Evolutionary conservation across 257 asterid species (phyloP).

Genomic region (Lycium ferocissimum): DNA sequence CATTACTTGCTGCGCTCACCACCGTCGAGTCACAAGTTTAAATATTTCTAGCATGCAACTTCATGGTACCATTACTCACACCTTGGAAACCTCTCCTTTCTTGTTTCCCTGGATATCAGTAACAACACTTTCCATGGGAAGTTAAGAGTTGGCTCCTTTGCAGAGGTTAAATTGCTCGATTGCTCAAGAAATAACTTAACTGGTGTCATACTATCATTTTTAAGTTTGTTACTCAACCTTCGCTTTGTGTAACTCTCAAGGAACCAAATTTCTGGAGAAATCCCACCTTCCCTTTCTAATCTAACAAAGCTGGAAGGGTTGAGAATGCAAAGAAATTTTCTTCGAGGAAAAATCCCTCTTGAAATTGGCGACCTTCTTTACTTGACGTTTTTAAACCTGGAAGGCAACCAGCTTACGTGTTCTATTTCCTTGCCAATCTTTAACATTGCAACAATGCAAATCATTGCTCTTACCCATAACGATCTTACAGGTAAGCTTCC

Average conservation of each 20-base stretch:
- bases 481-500: conserved; percentile 37
- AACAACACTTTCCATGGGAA: background rate
- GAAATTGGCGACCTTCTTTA: conserved; percentile 28
- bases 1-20: background rate
- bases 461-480: background rate
- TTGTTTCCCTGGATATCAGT: background rate
- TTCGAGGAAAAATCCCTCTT: conserved; percentile 27
- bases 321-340: background rate
- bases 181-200: background rate
- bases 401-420: conserved; percentile 30
- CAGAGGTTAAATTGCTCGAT: background rate
- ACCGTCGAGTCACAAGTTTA: background rate
- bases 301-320: background rate
- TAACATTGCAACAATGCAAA: conserved; percentile 30
- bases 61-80: background rate
- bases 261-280: too few species aligned
- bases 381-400: background rate
- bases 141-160: background rate
- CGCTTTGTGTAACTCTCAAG: background rate
- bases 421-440: conserved; percentile 24
- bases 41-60: background rate
- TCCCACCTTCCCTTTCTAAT: background rate
- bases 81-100: background rate
- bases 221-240: background rate
- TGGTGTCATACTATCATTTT: background rate